phyloP scores from a whole-genome alignment of 2,329 filamentous ascomycete species.

The Arthrinium phaeospermum region DNA sequence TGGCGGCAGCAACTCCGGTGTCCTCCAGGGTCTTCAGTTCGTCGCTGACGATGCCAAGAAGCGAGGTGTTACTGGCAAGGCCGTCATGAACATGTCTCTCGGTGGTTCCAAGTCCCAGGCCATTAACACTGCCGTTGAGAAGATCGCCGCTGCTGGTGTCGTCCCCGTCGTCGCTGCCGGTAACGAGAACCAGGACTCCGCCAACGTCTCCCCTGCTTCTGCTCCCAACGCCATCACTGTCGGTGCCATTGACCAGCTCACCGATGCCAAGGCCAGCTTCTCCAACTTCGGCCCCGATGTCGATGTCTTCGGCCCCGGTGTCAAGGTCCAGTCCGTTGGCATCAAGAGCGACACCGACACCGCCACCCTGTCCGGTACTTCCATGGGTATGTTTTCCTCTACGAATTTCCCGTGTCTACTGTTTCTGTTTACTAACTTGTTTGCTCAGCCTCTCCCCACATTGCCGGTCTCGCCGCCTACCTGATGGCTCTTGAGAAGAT shows the following conservation, averaged over 20 bases:
- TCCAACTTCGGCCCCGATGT: conserved; percentile 57
- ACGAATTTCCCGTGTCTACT: neutral
- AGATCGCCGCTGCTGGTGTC: conserved; percentile 54
- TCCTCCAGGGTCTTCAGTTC: conserved; percentile 66
- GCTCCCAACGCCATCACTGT: conserved; percentile 63
- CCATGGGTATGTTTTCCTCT: conserved; percentile 53
- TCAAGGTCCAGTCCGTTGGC: conserved; percentile 58
- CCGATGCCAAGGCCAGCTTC: conserved; percentile 56
- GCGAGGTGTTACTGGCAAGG: conserved; percentile 53
- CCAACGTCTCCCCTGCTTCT: conserved; percentile 58
- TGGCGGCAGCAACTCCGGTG: conserved; percentile 53
- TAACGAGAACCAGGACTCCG: conserved; percentile 60
- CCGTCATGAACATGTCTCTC: conserved; percentile 69
- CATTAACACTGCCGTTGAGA: conserved; percentile 61
- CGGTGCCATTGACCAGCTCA: conserved; percentile 60
- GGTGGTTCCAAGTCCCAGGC: conserved; percentile 55
- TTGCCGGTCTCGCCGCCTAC: conserved; percentile 72
- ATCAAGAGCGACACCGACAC: conserved; percentile 55
- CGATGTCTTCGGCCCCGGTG: conserved; percentile 62
- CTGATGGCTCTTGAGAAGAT: conserved; percentile 63
- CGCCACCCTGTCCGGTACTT: conserved; percentile 57
- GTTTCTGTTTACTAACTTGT: neutral
- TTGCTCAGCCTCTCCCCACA: conserved; percentile 65
- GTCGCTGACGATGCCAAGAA: conserved; percentile 52
- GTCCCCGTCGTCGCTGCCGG: conserved; percentile 66